Evolutionary conservation across 192 early-diverging fungal species (phyloP), one percentile per base, ranked within the genome.

Genomic region (Coemansia reversa): DNA sequence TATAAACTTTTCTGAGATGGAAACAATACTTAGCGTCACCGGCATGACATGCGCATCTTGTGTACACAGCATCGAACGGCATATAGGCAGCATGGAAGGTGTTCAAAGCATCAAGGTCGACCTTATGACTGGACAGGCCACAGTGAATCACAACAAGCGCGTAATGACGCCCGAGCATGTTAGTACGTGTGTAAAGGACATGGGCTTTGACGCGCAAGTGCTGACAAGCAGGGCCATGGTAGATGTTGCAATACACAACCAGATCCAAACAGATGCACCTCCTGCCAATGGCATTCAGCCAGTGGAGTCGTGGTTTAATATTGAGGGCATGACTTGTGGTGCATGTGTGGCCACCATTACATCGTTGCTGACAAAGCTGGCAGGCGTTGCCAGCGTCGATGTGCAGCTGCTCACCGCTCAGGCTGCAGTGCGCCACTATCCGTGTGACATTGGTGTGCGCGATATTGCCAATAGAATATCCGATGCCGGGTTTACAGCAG

Each of bases 291-390:
- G 77, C 7, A 53, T 54, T 5, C 51, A 42, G 23, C 72, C 77
- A 28, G 69, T 71, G 3, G 73, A 75, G 2, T 71, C 72, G 8
- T 80, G 73, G 72, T 80, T 75, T 49, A 71, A 48, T 20, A 83
- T 98, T 8, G 83, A 83, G 32, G 96, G 96, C 5, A 98, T 98
- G 96, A 96, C 96, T 19, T 98, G 95, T 75, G 89, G 93, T 4
- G 86, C 90, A 0, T 98, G 96, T 70, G 95, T 98, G 0, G 85
- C 85, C 16, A 86, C 87, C 2, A 87, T 98, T 29, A 92, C 95
- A 71, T 85, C 83, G n/a, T 72, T 88, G 5, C 66, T 97, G 23
- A 66, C 72, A 8, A 68, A 52, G 6, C 69, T 85, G 12, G 74
- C 84, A 0, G 94, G 92, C 45, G 84, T 98, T 2, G 51, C 75